These are phyloP conservation scores for Fibroporia radiculosa DNA, from an alignment of 768 basidiomycete species.

Conservation along the genomic window DNA sequence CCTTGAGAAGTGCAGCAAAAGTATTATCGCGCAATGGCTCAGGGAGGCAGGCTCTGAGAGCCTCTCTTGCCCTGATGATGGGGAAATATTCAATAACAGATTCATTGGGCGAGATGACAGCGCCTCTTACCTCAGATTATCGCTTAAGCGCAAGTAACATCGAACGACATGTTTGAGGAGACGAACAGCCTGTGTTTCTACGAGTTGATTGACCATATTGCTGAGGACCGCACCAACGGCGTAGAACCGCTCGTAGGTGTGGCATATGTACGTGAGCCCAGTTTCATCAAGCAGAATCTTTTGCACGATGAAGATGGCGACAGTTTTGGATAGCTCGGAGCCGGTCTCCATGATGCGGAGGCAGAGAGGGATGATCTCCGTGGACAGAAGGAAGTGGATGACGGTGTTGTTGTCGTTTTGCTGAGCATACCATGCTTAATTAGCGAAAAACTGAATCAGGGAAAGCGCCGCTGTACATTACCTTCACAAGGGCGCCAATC, in stretches of 20 bases:
- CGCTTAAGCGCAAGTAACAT: conserved; percentile 92
- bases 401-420: conserved; percentile 99
- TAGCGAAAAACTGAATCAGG: too few relatives aligned
- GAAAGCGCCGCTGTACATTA: too few relatives aligned
- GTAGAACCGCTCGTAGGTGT: conserved; percentile 99
- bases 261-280: conserved; percentile 96
- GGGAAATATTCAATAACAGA: conserved; percentile 2
- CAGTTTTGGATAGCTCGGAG: conserved; percentile 96
- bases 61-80: conserved; percentile 80
- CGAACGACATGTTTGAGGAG: conserved; percentile 96
- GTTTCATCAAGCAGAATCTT: conserved; percentile 97
- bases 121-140: conserved; percentile 76
- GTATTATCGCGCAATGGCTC: conserved; percentile 93
- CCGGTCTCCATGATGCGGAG: conserved; percentile 99
- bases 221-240: conserved; percentile 97
- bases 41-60: conserved; percentile 89
- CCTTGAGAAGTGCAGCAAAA: conserved; percentile 86
- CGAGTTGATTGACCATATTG: conserved; percentile 98
- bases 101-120: not conserved
- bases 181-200: conserved; percentile 95
- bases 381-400: conserved; percentile 97
- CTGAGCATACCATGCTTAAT: too few relatives aligned
- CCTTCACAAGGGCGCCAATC: conserved; percentile 98
- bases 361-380: conserved; percentile 99
- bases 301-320: conserved; percentile 99